phyloP scores from a whole-genome alignment of 2,329 filamentous ascomycete species.

The Cladosporium sp. region DNA sequence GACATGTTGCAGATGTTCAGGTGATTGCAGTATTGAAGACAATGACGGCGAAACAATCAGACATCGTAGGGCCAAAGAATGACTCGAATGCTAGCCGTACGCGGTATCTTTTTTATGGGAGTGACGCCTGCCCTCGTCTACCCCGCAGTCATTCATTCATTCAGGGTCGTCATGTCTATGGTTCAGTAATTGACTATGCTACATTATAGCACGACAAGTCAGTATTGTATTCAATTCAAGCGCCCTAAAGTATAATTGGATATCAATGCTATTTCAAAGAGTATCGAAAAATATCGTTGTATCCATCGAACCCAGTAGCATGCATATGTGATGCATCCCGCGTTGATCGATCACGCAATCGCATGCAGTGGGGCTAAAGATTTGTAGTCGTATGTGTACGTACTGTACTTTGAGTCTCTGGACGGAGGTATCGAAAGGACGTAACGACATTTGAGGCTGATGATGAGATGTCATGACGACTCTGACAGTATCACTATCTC shows the following conservation, averaged over 20 bases:
- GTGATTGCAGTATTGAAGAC: neutral
- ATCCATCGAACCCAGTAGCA: neutral
- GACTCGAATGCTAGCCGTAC: neutral
- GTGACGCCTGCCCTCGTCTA: slow-evolving; percentile 2
- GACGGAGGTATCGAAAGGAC: too few relatives aligned
- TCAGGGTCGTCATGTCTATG: neutral
- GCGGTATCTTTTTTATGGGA: slow-evolving; percentile 6
- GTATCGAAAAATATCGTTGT: neutral
- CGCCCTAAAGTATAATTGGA: neutral
- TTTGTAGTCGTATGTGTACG: neutral
- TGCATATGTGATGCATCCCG: neutral
- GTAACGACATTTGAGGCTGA: too few relatives aligned
- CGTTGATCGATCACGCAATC: neutral
- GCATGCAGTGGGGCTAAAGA: neutral
- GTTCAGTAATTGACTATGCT: neutral
- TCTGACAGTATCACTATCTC: too few relatives aligned
- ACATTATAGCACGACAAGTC: neutral
- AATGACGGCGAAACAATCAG: neutral
- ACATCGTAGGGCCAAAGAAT: neutral
- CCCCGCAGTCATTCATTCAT: neutral
- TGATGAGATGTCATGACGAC: too few relatives aligned
- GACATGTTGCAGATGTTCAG: slow-evolving; percentile 7
- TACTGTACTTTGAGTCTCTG: neutral
- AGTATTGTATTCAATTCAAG: neutral
- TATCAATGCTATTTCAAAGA: neutral